Base-by-base conservation (phyloP, 768 basidiomycete species). In the Boletus bicolor region DNA sequence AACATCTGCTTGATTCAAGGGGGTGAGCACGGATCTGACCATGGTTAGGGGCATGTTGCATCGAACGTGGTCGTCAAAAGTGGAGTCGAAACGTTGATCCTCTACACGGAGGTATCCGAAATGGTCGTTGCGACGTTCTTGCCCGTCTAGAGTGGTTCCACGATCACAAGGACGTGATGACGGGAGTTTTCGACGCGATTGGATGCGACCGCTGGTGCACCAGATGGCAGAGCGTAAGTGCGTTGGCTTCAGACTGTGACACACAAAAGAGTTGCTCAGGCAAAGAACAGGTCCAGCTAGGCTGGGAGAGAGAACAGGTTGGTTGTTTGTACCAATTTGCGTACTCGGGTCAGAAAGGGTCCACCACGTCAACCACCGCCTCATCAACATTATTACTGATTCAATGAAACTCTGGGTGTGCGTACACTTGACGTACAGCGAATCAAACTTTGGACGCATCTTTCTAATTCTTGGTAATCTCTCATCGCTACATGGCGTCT, bases 51-150 rank as follows among this genome's bases (percentile, higher is more conserved):
- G 28, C 15, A 21, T 19, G 12, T 3, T 5, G 17, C 21, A 12
- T n/a, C 34, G 1, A 56, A 56, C 39, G 55, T 56, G 38, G 54
- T 24, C 45, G 55, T 54, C 55, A 56, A 8, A 47, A 37, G 54
- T 10, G 30, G 5, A 17, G 42, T 30, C 19, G 9, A 32, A 46
- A 56, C 11, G 6, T 42, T 26, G 37, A 53, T 32, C 19, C 30
- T 24, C 21, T 41, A 41, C 26, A 21, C 7, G 49, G 37, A 21
- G 48, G 21, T 50, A 24, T 24, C 48, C 7, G 36, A 37, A 7
- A 7, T 37, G 38, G 2, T 43, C 21, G 21, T 24, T 14, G 21
- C 42, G 42, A 36, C 14, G 36, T 6, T 36, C 15, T 36, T 14
- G 6, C 14, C 5, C 11, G 35, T 6, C 35, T 35, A 35, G 35